These are phyloP conservation scores for Gilbertella persicaria DNA, from an alignment of 371 early-diverging fungal species.

Conservation along the genomic window DNA sequence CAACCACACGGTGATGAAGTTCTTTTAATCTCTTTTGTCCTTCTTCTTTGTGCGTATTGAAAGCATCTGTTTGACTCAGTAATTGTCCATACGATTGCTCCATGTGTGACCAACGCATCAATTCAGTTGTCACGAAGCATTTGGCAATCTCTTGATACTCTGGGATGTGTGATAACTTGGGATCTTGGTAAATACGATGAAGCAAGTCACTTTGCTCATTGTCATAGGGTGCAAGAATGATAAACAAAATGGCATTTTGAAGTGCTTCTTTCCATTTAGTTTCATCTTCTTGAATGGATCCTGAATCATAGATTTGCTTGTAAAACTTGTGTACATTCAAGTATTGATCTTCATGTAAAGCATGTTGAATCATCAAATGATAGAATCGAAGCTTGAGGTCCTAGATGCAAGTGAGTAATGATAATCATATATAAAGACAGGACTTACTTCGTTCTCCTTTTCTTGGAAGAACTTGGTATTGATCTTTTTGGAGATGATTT, in stretches of 20 bases:
- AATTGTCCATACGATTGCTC: constrained; percentile 81
- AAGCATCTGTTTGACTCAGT: constrained; percentile 71
- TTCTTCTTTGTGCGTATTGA: constrained; percentile 71
- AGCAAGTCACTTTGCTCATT: constrained; percentile 95
- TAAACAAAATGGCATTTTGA: constrained; percentile 79
- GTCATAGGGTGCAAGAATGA: constrained; percentile 89
- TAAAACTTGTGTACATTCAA: constrained; percentile 91
- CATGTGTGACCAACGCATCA: constrained; percentile 94
- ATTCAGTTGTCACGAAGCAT: constrained; percentile 87
- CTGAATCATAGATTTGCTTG: constrained; percentile 86
- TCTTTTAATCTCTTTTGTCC: constrained; percentile 81
- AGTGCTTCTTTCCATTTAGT: constrained; percentile 80
- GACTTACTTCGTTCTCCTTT: constrained; percentile 69
- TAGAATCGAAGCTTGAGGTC: constrained; percentile 95
- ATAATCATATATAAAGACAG: not conserved
- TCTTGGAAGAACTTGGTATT: constrained; percentile 90
- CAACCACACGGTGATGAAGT: constrained; percentile 92
- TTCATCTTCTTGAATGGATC: constrained; percentile 77
- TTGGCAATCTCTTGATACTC: constrained; percentile 75
- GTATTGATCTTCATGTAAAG: constrained; percentile 88
- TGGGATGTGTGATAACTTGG: constrained; percentile 73
- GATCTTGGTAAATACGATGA: constrained; percentile 80
- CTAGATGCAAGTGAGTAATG: constrained; percentile 32
- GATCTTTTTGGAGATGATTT: constrained; percentile 95
- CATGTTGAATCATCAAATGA: constrained; percentile 93